Evolutionary conservation across 2,329 filamentous ascomycete species (phyloP), one percentile per base, ranked within the genome.

Genomic region (Ophiocordyceps robertsii): DNA sequence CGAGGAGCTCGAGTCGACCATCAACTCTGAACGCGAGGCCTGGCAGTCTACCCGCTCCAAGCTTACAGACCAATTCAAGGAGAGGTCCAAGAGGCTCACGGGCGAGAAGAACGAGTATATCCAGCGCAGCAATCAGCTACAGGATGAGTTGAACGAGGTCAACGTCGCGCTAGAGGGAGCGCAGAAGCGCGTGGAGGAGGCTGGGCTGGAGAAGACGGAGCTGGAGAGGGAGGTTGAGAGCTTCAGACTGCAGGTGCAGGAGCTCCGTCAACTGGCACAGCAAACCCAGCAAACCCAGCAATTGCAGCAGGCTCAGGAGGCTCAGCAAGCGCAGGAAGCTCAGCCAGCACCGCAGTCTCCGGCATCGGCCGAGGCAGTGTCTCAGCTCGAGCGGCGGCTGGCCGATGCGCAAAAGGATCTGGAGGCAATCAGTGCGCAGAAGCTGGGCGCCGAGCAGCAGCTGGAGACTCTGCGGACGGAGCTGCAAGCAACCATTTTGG

Each of bases 391-490:
- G 47, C 63, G 67, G 46, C 67, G 77, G 46, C 62, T 79, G 8
- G 49, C 57, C 2, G 57, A 65, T 36, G 57, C 68, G 13, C 69
- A 64, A 19, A 74, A 78, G 49, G 76, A 89, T 50, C 71, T 92
- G 10, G 77, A 80, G 37, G 69, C 68, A 2, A 72, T 81, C 42
- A 79, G 66, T 7, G 67, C 77, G 10, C 80, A 92, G 56, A 88
- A 85, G 59, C 69, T 78, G 16, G 68, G 68, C 2, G 68, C 85
- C n/a, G 76, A 86, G 49, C 65, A 75, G 44, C 77, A 83, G 47
- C 67, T 84, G 2, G 65, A 69, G 38, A 59, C 56, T 21, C 57
- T 80, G 2, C 72, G 66, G 29, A 49, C 58, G 7, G 80, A 88
- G 53, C 65, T 94, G 12, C 70, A 80, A 41, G 64, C 67, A 10